Base-by-base conservation (phyloP, 345 rosid species). In the Toxicodendron radicans region DNA sequence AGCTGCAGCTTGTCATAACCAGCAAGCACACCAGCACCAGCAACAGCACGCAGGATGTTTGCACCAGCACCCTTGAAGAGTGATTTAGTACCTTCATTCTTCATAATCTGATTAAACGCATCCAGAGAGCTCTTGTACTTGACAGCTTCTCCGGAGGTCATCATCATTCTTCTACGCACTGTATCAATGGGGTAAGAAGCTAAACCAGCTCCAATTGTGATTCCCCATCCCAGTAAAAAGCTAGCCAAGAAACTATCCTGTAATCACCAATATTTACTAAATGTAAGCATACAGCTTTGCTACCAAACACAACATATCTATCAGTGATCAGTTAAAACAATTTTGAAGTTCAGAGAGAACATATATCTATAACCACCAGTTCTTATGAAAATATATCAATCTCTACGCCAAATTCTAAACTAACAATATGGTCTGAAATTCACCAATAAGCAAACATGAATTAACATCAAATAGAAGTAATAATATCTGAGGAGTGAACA, bases 11-110 rank as follows among this genome's bases (percentile, higher is more conserved):
- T 88, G 85, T 84, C 91, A 56, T 88, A 88, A 56, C 91, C 91
- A 49, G 91, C 89, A 13, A 88, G 87, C 72, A 86, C 88, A 74
- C 91, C 91, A 75, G 89, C 89, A 63, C 89, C 88, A 0, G 89
- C 91, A 23, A 86, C 86, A 9, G 88, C 84, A 45, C 89, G 88
- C 16, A 88, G 82, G 64, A 88, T 88, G 80, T 88, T 84, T 4
- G 89, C 91, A 67, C 91, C 91, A 24, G 87, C 91, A 68, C 91
- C 91, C 85, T 88, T 88, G 80, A 86, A 88, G 46, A 88, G 87
- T 7, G 91, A 88, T 70, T 69, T 86, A 5, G 84, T 1, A 23
- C 91, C 89, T 79, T 88, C 91, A 1, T 88, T 85, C 81, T 86
- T 84, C 4, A 88, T 0, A 48, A 86, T 87, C 76, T 88, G 87